Evolutionary conservation across 192 early-diverging fungal species (phyloP).

Genomic region (Gigaspora rosea): DNA sequence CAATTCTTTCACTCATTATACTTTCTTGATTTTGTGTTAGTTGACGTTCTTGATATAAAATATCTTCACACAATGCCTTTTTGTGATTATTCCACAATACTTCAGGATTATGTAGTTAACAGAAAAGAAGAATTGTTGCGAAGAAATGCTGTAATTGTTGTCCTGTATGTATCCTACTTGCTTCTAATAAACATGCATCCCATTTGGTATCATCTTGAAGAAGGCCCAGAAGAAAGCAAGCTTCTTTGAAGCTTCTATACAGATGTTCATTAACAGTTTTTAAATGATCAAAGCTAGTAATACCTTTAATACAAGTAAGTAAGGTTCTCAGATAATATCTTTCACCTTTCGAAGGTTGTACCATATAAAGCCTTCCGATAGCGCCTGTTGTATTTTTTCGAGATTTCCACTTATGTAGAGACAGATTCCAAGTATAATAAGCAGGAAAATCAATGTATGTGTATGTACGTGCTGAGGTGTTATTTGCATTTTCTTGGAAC

Average conservation of each 20-base stretch:
- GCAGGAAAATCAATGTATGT: conserved; percentile 14
- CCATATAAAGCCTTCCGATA: conserved; percentile 9
- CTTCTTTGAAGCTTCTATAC: conserved; percentile 30
- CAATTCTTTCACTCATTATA: background rate
- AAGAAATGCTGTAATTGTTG: too few relatives aligned
- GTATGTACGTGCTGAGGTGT: too few relatives aligned
- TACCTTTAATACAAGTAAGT: conserved; percentile 12
- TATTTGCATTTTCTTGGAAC: background rate
- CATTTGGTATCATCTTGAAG: too few relatives aligned
- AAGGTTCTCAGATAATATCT: conserved; percentile 35
- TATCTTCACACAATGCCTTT: conserved; percentile 22
- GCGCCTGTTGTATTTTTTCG: conserved; percentile 23
- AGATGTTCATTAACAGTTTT: conserved; percentile 9
- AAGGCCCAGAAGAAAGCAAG: conserved; percentile 9
- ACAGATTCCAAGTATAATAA: conserved; percentile 16
- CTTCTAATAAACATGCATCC: too few relatives aligned
- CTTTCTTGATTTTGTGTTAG: background rate
- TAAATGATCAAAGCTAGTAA: conserved; percentile 28
- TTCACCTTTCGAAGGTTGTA: conserved; percentile 25
- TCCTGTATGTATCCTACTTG: too few relatives aligned
- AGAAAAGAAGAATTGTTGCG: too few relatives aligned
- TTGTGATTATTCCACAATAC: background rate
- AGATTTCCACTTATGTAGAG: background rate
- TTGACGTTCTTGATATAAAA: conserved; percentile 4
- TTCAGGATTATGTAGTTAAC: too few relatives aligned